Evolutionary conservation across 768 basidiomycete species (phyloP).

Genomic region (Candolleomyces eurysporus): DNA sequence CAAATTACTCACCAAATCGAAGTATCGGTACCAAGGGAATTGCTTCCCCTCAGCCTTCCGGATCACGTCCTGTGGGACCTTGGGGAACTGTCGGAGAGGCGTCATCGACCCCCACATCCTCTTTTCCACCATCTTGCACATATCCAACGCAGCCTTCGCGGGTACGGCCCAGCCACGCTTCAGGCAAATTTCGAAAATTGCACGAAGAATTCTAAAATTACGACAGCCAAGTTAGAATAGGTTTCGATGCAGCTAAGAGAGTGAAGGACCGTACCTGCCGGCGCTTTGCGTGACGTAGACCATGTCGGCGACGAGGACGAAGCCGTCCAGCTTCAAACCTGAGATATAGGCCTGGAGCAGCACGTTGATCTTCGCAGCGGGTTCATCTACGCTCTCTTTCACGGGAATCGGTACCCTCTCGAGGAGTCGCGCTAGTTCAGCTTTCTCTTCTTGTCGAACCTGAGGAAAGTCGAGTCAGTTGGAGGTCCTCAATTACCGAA

Average conservation of each 20-base stretch:
- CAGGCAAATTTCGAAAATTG: conserved; percentile 96
- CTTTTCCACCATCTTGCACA: conserved; percentile 96
- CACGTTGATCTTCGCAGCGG: conserved; percentile 96
- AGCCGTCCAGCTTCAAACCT: conserved; percentile 81
- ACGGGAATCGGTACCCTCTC: conserved; percentile 97
- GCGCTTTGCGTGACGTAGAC: conserved; percentile 98
- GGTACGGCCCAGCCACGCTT: conserved; percentile 98
- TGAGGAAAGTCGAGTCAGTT: neutral
- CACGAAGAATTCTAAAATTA: conserved; percentile 73
- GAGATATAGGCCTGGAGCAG: conserved; percentile 94
- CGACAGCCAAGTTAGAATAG: neutral
- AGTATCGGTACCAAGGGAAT: conserved; percentile 98
- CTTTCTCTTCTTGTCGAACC: conserved; percentile 64
- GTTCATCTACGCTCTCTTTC: conserved; percentile 95
- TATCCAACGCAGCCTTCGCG: conserved; percentile 83
- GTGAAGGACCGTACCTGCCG: conserved; percentile 56
- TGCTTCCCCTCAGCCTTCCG: conserved; percentile 95
- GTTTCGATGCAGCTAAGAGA: neutral
- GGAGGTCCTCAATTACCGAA: neutral
- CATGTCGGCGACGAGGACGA: conserved; percentile 87
- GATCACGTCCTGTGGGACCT: conserved; percentile 80
- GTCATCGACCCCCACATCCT: conserved; percentile 98
- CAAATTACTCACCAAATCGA: conserved; percentile 53
- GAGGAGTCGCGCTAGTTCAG: conserved; percentile 84
- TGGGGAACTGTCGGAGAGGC: conserved; percentile 92